Evolutionary conservation across 805 yeast species (phyloP).

Genomic region (Lachancea waltii): DNA sequence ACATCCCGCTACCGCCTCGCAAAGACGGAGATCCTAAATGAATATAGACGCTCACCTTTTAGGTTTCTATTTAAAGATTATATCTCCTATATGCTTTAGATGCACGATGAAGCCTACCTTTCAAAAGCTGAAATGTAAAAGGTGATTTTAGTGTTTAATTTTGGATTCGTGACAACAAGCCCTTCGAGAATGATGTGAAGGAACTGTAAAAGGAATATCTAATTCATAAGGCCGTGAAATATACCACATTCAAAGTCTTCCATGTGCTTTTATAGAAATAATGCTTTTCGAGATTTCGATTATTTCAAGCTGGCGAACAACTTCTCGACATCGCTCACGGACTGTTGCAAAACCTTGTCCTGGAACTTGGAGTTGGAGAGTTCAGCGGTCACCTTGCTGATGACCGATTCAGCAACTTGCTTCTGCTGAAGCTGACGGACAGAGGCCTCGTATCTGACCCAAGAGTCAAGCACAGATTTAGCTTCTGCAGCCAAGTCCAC

Average conservation of each 20-base stretch:
- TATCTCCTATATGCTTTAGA: too few species aligned
- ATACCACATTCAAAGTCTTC: not conserved
- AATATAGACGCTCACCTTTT: too few species aligned
- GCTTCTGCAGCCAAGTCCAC: conserved; percentile 87
- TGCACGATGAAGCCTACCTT: too few species aligned
- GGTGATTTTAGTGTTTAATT: too few species aligned
- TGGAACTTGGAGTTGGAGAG: conserved; percentile 85
- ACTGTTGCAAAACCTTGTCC: conserved; percentile 83
- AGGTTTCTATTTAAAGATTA: too few species aligned
- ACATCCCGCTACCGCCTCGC: conserved; percentile 30
- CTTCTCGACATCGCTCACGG: conserved; percentile 88
- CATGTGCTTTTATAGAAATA: conserved; percentile 1
- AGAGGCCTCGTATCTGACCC: conserved; percentile 97
- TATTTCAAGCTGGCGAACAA: conserved; percentile 47
- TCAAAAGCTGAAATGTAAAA: too few species aligned
- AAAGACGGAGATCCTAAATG: not conserved
- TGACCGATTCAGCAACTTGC: conserved; percentile 80
- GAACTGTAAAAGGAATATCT: conserved; percentile 18
- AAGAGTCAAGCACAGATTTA: conserved; percentile 90
- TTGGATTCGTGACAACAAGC: conserved; percentile 1
- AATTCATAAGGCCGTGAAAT: conserved; percentile 14
- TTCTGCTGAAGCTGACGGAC: conserved; percentile 94
- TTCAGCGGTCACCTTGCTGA: conserved; percentile 82
- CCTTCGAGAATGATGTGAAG: not conserved
- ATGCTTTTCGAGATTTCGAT: not conserved